These are phyloP conservation scores for Wickerhamiella slavikovae DNA, from an alignment of 805 yeast genomes.

Conservation along the genomic window DNA sequence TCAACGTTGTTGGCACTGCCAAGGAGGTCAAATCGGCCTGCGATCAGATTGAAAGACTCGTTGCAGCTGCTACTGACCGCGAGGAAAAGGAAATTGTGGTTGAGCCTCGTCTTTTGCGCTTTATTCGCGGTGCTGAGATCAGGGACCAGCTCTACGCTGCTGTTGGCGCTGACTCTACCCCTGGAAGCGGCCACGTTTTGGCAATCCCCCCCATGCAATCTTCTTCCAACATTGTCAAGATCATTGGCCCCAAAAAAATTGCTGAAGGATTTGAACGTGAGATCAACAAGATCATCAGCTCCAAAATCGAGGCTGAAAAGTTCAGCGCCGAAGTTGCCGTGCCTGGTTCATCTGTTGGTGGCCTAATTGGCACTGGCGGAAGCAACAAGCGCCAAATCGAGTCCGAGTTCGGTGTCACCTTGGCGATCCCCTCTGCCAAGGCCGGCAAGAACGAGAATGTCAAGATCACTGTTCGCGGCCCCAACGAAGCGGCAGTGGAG, in stretches of 20 bases:
- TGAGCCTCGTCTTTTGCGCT: conserved; percentile 52
- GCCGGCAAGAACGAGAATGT: conserved; percentile 19
- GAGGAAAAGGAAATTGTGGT: conserved; percentile 39
- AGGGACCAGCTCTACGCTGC: conserved; percentile 51
- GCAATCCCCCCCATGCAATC: conserved; percentile 53
- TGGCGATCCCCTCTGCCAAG: conserved; percentile 40
- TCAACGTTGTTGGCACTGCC: conserved; percentile 62
- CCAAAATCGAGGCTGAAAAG: conserved; percentile 21
- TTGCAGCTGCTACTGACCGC: conserved; percentile 42
- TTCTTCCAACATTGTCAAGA: conserved; percentile 24
- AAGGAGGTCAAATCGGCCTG: conserved; percentile 54
- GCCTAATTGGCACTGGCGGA: conserved; percentile 69
- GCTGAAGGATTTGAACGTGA: conserved; percentile 48
- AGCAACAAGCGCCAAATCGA: conserved; percentile 50
- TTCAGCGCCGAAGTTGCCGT: conserved; percentile 20
- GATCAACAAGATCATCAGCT: conserved; percentile 37
- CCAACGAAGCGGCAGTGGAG: conserved; percentile 36
- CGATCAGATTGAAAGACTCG: conserved; percentile 37
- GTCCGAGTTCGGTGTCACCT: conserved; percentile 38
- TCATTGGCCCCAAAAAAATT: conserved; percentile 54
- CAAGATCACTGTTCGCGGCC: conserved; percentile 37
- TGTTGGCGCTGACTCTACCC: conserved; percentile 50
- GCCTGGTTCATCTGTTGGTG: conserved; percentile 54
- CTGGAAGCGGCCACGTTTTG: conserved; percentile 31
- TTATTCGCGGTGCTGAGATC: conserved; percentile 52